Evolutionary conservation across 345 rosid genomes (phyloP).

Genomic region (Ceriops decandra): DNA sequence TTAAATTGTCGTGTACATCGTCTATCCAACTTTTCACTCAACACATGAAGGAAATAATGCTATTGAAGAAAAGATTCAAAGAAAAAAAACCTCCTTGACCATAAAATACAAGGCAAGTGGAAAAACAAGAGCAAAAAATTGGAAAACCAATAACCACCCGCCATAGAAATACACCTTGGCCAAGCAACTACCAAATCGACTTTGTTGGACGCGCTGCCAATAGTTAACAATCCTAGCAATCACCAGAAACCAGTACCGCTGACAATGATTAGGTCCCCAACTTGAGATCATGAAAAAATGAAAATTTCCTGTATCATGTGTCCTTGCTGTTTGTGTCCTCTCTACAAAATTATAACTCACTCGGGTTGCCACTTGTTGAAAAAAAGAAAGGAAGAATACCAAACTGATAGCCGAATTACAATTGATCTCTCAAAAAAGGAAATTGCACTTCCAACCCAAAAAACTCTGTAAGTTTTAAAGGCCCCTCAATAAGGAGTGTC

Average conservation of each 20-base stretch:
- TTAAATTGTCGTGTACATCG: not conserved
- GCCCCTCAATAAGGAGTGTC: conserved; percentile 39
- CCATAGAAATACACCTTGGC: conserved; percentile 2
- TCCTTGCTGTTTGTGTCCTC: conserved; percentile 15
- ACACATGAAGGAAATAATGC: not conserved
- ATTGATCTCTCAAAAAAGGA: conserved; percentile 34
- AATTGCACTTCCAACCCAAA: conserved; percentile 24
- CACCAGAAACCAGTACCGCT: conserved; percentile 5
- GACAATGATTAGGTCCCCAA: conserved; percentile 3
- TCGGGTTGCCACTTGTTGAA: conserved; percentile 25
- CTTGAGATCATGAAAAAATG: not conserved
- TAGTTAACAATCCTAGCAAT: not conserved
- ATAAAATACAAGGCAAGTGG: conserved; percentile 27
- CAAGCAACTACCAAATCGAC: conserved; percentile 3
- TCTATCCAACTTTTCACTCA: not conserved
- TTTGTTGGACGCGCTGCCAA: not conserved
- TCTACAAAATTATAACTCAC: conserved; percentile 21
- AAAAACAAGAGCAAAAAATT: not conserved
- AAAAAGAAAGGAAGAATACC: conserved; percentile 18
- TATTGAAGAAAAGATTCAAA: not conserved
- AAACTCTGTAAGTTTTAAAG: conserved; percentile 28
- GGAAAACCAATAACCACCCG: not conserved
- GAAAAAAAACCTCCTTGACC: conserved; percentile 24
- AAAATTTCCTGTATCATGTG: conserved; percentile 2
- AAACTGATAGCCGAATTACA: conserved; percentile 37